Base-by-base conservation (phyloP, 371 early-diverging fungal species). In the Actinomucor elegans region DNA sequence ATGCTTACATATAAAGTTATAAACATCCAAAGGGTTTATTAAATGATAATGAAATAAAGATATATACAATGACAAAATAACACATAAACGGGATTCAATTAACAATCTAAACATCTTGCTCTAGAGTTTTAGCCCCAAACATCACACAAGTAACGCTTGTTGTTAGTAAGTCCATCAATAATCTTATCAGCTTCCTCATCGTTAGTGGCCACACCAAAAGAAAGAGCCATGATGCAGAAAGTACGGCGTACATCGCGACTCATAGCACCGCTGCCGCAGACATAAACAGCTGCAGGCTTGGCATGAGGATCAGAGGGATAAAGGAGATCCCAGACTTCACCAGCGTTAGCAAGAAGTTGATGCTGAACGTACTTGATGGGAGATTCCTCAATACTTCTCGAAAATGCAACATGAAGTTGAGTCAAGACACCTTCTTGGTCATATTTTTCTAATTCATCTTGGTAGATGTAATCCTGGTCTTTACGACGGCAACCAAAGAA, bases 401-500 rank as follows among this genome's bases (percentile, higher is more conserved):
- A 95, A 55, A 84, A 90, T 0, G 94, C 94, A 0, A 82, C 69
- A 60, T 75, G 77, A 26, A 89, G 66, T 20, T 55, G 48, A 17
- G 51, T 34, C 0, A 96, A 64, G 11, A 66, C 49, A 1, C 84
- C 84, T 1, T 68, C 62, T 0, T 52, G 33, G 3, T 59, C 73
- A 55, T 80, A 81, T 1, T 41, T 43, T 12, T 81, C 69, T 57
- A 86, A 82, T 60, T 93, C 91, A 1, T 77, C 65, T 0, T 57
- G 63, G 55, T 88, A 94, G 29, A 89, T 77, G 62, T 78, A 85
- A 64, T 97, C 98, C 29, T 71, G 72, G 4, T 79, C 65, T 4
- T 50, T 58, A 48, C 80, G 75, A 40, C 98, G 83, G 57, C 86
- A 91, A 6, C 97, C 97, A 65, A 90, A 88, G 67, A 93, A 89